Conservation (phyloP, 140 eudicot species). For the Ambrosia hybrid region DNA sequence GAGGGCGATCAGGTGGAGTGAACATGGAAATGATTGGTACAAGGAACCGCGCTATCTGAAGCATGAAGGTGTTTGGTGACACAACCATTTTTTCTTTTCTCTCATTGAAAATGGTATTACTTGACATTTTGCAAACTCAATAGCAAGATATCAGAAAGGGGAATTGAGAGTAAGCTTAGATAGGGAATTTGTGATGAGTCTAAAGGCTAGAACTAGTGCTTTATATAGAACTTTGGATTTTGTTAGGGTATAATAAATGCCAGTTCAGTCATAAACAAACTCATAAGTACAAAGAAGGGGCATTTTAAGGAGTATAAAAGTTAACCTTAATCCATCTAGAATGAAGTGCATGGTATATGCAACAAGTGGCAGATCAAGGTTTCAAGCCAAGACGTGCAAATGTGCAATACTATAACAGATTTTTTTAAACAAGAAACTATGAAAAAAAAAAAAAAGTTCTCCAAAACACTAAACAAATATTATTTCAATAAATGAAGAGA, state of each 20-base stretch:
- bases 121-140: conserved; percentile 15
- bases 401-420: neutral
- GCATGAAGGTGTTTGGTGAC: neutral
- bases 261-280: neutral
- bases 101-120: neutral
- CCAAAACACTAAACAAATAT: neutral
- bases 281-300: neutral
- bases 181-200: neutral
- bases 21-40: neutral
- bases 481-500: neutral
- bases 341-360: neutral
- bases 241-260: too few species aligned
- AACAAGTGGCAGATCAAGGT: conserved; percentile 7
- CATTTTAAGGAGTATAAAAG: neutral
- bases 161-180: neutral
- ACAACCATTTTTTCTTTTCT: neutral
- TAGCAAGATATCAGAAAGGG: neutral
- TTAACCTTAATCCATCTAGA: neutral
- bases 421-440: neutral
- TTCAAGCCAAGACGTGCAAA: neutral
- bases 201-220: neutral
- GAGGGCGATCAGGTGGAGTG: neutral
- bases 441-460: neutral
- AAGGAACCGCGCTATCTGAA: neutral
- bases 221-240: too few species aligned